Conservation (phyloP, 441 rosid species). For the Pelargonium citronellum region DNA sequence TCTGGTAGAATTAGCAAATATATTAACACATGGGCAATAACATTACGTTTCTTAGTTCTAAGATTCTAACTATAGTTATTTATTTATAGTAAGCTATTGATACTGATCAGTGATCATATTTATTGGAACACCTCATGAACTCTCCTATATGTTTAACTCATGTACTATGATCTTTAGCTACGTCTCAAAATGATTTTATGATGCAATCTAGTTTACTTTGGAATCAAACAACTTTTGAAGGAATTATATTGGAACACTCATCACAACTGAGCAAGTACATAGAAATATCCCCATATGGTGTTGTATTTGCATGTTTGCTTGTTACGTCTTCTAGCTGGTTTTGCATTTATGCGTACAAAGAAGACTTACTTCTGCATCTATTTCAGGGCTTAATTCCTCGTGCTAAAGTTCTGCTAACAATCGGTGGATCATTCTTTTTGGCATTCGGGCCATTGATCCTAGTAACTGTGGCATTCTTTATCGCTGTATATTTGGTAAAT, state of each 20-base stretch:
- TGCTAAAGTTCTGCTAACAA: constrained; percentile 65
- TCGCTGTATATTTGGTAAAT: constrained; percentile 72
- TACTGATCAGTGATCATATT: neutral
- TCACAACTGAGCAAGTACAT: neutral
- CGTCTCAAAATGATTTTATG: neutral
- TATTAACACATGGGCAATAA: neutral
- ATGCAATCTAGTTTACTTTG: neutral
- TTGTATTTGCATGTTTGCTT: neutral
- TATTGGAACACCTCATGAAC: neutral
- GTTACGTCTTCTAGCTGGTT: neutral
- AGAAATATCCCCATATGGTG: neutral
- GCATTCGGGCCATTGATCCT: constrained; percentile 84
- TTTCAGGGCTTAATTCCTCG: constrained; percentile 91
- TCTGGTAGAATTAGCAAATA: constrained; percentile 2
- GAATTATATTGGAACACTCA: neutral
- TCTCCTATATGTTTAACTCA: neutral
- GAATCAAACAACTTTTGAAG: neutral
- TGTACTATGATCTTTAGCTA: neutral
- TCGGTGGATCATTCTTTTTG: constrained; percentile 90
- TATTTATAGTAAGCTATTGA: too few species aligned
- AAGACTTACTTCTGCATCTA: constrained; percentile 13
- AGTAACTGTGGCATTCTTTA: constrained; percentile 56
- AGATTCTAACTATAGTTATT: too few species aligned
- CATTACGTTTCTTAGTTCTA: too few species aligned
- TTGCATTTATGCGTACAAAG: neutral